Evolutionary conservation across 768 basidiomycete species (phyloP).

Genomic region (Russula foetens): DNA sequence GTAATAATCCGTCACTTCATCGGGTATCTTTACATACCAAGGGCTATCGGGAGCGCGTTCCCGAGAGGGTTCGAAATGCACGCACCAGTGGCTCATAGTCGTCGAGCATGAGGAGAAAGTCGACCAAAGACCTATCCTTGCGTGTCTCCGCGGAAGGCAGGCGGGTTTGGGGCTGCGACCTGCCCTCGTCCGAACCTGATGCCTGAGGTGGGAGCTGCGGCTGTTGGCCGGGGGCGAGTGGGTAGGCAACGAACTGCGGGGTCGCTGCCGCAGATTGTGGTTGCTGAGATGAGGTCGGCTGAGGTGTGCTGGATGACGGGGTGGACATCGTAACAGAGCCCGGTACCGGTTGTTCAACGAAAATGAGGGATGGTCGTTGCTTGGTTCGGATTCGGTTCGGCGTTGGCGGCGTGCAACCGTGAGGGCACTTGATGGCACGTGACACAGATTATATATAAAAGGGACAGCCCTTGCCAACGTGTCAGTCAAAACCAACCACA

Average conservation of each 20-base stretch:
- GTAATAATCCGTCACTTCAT: slow-evolving; percentile 97
- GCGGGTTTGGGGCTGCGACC: slow-evolving; percentile 41
- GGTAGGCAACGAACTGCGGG: slow-evolving; percentile 19
- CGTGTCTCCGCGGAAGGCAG: slow-evolving; percentile 74
- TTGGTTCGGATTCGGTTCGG: no score
- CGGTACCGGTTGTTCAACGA: neutral
- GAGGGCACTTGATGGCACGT: slow-evolving; percentile 1
- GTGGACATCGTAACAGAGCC: slow-evolving; percentile 12
- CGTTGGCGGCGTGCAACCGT: neutral
- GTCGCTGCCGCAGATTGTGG: slow-evolving; percentile 16
- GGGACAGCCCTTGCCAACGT: no score
- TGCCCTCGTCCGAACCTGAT: slow-evolving; percentile 7
- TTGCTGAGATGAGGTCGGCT: slow-evolving; percentile 13
- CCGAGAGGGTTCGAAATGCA: slow-evolving; percentile 4
- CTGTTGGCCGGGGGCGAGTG: slow-evolving; percentile 19
- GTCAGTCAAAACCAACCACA: no score
- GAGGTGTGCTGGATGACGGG: slow-evolving; percentile 15
- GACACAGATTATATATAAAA: neutral
- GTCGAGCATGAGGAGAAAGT: slow-evolving; percentile 93
- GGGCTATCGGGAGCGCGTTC: neutral
- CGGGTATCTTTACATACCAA: slow-evolving; percentile 71
- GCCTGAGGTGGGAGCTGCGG: slow-evolving; percentile 19
- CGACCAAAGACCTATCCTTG: slow-evolving; percentile 85
- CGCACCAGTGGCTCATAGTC: slow-evolving; percentile 91
- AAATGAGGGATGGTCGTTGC: no score